Evolutionary conservation across 768 basidiomycete genomes (phyloP), one percentile per base, ranked within the genome.

Genomic region (Gymnopilus junonius): DNA sequence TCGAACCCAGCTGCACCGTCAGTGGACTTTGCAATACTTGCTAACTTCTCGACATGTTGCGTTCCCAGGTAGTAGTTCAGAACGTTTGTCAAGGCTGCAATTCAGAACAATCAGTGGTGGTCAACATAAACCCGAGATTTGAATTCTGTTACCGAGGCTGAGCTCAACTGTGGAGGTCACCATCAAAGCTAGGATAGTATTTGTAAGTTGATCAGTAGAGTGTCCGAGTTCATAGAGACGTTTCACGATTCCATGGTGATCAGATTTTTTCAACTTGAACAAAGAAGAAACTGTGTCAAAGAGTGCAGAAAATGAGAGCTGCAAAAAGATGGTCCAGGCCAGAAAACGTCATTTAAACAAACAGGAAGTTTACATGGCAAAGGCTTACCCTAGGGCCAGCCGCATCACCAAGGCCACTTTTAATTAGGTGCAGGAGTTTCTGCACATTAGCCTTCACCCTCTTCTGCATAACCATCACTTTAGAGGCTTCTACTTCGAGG

Each of bases 171-270:
- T 84, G 11, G 85, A 77, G 32, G 84, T 83, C 59, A 93, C 84
- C 77, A 93, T 79, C 29, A 94, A 75, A 20, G 91, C 91, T 40
- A 95, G 74, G 15, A 93, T 78, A 32, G 85, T 86, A 71, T 92
- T 92, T 7, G 88, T 83, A 7, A 91, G 76, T 57, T 87, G 81
- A 61, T 92, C 89, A 0, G 79, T 77, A 4, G 87, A 82, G 45
- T 82, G 81, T 1, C 86, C 85, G 23, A 87, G 74, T 21, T 80
- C 85, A 29, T 82, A 79, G 35, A 94, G 78, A 12, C 84, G 82
- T 67, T 86, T 83, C 66, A 87, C 76, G 50, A 92, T 72, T 55
- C 83, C 83, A 51, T 82, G 77, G 55, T 84, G 81, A 31, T 83
- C 80, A 23, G 70, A 69, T 63, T 80, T 84, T 65, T 82, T 82